A percentile compares a stretch with the other conserved stretches of the same genome.
Evolutionary conservation across 1,284 basidiomycete genomes (phyloP).

Genomic region (Farysia itapuensis): DNA sequence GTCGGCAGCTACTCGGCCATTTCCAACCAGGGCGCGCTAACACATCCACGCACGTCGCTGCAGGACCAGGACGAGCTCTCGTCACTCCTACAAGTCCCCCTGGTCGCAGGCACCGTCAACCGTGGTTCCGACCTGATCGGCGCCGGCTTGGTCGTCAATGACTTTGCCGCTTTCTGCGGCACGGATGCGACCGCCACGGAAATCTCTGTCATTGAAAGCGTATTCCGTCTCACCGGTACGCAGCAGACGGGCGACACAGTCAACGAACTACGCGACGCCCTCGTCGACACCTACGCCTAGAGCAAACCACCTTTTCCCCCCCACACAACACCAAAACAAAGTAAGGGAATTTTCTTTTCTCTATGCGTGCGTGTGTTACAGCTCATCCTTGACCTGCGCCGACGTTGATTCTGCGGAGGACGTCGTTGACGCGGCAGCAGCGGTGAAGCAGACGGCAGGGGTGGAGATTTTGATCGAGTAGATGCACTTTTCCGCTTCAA

Average conservation of each 20-base stretch:
- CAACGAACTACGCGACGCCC: conserved; percentile 53
- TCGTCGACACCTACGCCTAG: conserved; percentile 58
- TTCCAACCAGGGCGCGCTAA: conserved; percentile 93
- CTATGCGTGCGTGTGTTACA: no score
- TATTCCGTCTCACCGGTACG: conserved; percentile 68
- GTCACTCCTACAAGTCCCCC: conserved; percentile 86
- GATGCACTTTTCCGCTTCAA: conserved; percentile 92
- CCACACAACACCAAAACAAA: no score
- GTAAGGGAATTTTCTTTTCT: no score
- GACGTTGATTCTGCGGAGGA: neutral
- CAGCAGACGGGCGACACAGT: conserved; percentile 47
- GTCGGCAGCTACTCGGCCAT: conserved; percentile 94
- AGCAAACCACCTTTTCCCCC: neutral
- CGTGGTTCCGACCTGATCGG: conserved; percentile 97
- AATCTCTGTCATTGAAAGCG: conserved; percentile 94
- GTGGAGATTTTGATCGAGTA: conserved; percentile 84
- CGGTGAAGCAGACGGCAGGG: conserved; percentile 76
- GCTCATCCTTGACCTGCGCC: conserved; percentile 1
- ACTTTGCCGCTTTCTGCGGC: conserved; percentile 87
- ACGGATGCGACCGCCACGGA: conserved; percentile 83
- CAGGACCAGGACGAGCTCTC: conserved; percentile 98
- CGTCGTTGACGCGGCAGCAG: neutral
- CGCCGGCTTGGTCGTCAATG: conserved; percentile 95
- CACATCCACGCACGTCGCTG: conserved; percentile 93
- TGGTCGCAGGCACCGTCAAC: conserved; percentile 97